phyloP scores from a whole-genome alignment of 2,329 filamentous ascomycete genomes.

The Cadophora malorum region DNA sequence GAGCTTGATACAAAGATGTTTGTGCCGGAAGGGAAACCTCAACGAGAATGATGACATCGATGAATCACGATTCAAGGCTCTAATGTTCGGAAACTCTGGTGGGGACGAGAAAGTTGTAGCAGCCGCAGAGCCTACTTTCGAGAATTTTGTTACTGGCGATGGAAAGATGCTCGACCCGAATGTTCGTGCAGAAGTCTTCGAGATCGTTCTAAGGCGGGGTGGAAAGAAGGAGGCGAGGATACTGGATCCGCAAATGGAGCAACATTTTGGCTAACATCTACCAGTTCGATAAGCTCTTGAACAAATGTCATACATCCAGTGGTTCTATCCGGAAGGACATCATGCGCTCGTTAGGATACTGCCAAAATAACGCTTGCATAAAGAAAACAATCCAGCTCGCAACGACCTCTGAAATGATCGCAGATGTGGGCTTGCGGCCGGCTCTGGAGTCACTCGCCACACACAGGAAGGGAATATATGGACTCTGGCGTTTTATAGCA shows the following conservation, averaged over 20 bases:
- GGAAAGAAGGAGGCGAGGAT: constrained; percentile 18
- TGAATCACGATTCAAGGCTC: constrained; percentile 26
- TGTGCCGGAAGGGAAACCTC: constrained; percentile 17
- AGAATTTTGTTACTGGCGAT: constrained; percentile 24
- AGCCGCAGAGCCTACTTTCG: constrained; percentile 24
- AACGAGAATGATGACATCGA: constrained; percentile 14
- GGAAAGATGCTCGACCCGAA: constrained; percentile 25
- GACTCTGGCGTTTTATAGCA: constrained; percentile 20
- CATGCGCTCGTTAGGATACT: constrained; percentile 22
- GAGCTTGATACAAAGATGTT: constrained; percentile 16
- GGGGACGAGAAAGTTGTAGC: constrained; percentile 15
- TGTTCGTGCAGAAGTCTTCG: constrained; percentile 28
- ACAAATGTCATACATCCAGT: neutral
- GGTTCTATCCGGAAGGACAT: constrained; percentile 20
- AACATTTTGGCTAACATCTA: neutral
- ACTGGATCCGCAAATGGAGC: neutral
- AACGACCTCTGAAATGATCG: neutral
- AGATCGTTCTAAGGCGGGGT: constrained; percentile 24
- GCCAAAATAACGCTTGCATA: constrained; percentile 12
- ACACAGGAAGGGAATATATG: constrained; percentile 23
- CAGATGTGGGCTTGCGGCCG: constrained; percentile 3
- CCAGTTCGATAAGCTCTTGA: constrained; percentile 21
- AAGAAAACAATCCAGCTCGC: constrained; percentile 21
- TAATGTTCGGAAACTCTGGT: constrained; percentile 26
- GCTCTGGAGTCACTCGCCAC: constrained; percentile 15